Conservation (phyloP, 2,329 filamentous ascomycete genomes). For the Botrytis galanthina region DNA sequence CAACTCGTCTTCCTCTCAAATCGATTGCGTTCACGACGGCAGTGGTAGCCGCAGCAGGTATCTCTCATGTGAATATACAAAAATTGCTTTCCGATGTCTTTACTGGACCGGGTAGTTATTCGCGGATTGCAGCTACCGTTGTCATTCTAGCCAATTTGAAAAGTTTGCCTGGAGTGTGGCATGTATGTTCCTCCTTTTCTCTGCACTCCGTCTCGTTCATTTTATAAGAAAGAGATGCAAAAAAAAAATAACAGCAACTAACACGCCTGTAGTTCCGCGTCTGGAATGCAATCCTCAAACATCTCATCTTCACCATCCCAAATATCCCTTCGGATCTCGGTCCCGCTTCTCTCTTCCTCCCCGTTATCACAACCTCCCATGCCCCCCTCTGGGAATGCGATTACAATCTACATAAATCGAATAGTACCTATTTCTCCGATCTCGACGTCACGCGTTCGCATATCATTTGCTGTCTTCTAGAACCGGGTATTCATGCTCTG, state of each 20-base stretch:
- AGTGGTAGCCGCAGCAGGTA: constrained; percentile 26
- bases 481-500: constrained; percentile 54
- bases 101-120: constrained; percentile 37
- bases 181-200: constrained; percentile 45
- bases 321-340: constrained; percentile 37
- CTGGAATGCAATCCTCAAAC: constrained; percentile 46
- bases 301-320: constrained; percentile 44
- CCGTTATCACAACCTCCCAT: constrained; percentile 57
- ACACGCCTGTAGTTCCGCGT: constrained; percentile 44
- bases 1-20: constrained; percentile 35
- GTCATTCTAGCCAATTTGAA: constrained; percentile 55
- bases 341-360: constrained; percentile 53
- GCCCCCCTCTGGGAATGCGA: constrained; percentile 64
- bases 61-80: constrained; percentile 30
- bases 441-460: constrained; percentile 75
- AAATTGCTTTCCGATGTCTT: constrained; percentile 28
- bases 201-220: neutral
- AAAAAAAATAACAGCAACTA: neutral
- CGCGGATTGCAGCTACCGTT: constrained; percentile 36
- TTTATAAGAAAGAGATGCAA: neutral
- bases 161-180: constrained; percentile 58
- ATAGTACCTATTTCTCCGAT: constrained; percentile 69
- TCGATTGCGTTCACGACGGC: constrained; percentile 31
- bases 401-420: constrained; percentile 72
- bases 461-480: constrained; percentile 67